phyloP scores from a whole-genome alignment of 208 protist species.

The Borovskyia barvae region DNA sequence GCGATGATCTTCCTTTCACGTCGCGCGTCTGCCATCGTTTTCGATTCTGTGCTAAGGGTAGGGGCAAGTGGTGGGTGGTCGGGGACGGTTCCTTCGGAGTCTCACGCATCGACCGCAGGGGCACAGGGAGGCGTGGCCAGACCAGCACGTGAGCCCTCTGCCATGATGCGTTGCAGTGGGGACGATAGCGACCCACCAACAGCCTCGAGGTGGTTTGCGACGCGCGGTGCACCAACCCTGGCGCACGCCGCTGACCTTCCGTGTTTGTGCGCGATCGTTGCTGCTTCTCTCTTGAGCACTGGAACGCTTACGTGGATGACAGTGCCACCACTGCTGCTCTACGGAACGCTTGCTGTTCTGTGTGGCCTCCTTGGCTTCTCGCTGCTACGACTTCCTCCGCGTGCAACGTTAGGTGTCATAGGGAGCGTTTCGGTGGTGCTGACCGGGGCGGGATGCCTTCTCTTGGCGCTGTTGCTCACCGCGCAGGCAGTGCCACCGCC shows the following conservation, averaged over 20 bases:
- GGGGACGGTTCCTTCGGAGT: no score
- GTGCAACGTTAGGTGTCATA: not conserved
- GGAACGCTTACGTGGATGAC: slow-evolving; percentile 17
- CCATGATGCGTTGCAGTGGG: no score
- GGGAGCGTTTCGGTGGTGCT: slow-evolving; percentile 2
- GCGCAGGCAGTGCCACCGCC: slow-evolving; percentile 3
- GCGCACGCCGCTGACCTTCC: slow-evolving; percentile 21
- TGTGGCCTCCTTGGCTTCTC: not conserved
- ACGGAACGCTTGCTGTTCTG: not conserved
- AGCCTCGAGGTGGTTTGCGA: slow-evolving; percentile 28
- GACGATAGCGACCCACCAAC: no score
- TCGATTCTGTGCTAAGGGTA: no score
- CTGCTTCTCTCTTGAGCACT: slow-evolving; percentile 12
- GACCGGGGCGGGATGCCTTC: not conserved
- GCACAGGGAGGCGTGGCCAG: no score
- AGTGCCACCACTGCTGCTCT: slow-evolving; percentile 1
- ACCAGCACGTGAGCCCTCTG: no score
- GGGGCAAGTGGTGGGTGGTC: no score
- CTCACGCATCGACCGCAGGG: no score
- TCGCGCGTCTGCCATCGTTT: no score
- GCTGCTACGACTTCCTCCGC: slow-evolving; percentile 2
- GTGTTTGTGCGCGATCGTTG: slow-evolving; percentile 13
- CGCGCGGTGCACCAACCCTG: slow-evolving; percentile 20
- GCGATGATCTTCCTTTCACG: slow-evolving; percentile 10
- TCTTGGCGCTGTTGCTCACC: slow-evolving; percentile 2